Base-by-base conservation (phyloP, 208 protist genomes). In the Wallacemonas sp. region DNA sequence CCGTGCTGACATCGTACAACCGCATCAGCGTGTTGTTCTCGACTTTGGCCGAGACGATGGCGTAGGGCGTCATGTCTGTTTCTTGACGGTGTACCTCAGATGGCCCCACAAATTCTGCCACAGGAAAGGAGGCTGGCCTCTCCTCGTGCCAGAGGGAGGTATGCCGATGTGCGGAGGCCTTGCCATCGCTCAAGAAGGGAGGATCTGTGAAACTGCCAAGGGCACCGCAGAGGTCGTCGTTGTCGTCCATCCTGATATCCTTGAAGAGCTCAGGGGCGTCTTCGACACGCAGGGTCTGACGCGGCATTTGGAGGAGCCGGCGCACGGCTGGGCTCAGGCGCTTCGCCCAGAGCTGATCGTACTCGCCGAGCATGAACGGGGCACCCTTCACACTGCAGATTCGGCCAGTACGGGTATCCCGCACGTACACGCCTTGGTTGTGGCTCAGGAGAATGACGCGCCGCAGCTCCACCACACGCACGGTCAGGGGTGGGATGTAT, bases 401-500 rank as follows among this genome's bases (percentile, higher is more conserved):
- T n/a, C 77, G 36, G 44, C 96, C 96, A 5, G 95, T 95, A 33
- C 76, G 75, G 27, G 72, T 81, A 72, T 99, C 93, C 31, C 94
- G 86, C 53, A 99, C 91, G 79, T 99, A 99, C 41, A 99, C 97
- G 54, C 96, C 98, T 54, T 97, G 79, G 79, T 98, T 96, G 15
- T 90, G 76, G 56, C 96, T 85, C n/a, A 98, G 77, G 36, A 86
- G 68, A 22, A 98, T 97, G 22, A 91, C 59, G 24, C 65, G 76
- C 9, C 97, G 86, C 28, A 78, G 85, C 68, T 98, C 91, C 38
- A 97, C 21, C 11, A 99, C 93, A 12, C 84, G 68, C n/a, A 98
- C 93, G 34, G 89, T 69, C 26, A 98, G 72, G 30, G 92, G 75
- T 36, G 98, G 98, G 11, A 98, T 73, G 75, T 96, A 98, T 27